phyloP scores from a whole-genome alignment of 2,329 filamentous ascomycete species.

The Pyrenochaeta sp. region DNA sequence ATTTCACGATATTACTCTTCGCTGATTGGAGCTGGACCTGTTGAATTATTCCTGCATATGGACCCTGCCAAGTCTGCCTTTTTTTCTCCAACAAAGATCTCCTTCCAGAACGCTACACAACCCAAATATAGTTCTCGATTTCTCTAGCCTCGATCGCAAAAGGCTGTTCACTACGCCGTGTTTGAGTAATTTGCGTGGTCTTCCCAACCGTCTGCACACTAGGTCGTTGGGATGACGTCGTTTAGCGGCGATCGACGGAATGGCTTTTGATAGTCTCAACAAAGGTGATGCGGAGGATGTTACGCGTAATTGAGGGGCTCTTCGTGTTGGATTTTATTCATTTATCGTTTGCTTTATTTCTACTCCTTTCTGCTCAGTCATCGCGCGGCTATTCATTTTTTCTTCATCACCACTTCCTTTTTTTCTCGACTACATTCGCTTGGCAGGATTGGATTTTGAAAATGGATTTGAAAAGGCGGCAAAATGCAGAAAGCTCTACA shows the following conservation, averaged over 20 bases:
- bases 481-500: slow-evolving; percentile 24
- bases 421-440: slow-evolving; percentile 3
- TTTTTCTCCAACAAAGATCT: background rate
- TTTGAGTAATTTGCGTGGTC: background rate
- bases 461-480: slow-evolving; percentile 22
- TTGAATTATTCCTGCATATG: background rate
- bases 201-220: background rate
- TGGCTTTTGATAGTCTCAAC: slow-evolving; percentile 11
- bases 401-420: background rate
- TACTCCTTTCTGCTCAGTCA: background rate
- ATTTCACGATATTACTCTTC: too few relatives aligned
- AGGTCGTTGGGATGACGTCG: slow-evolving; percentile 14
- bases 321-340: background rate
- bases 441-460: background rate
- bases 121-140: background rate
- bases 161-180: background rate
- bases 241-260: slow-evolving; percentile 16
- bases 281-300: slow-evolving; percentile 17
- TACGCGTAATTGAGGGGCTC: slow-evolving; percentile 14
- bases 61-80: background rate
- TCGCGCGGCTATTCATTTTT: background rate
- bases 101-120: background rate
- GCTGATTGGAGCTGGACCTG: too few relatives aligned
- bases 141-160: background rate
- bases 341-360: slow-evolving; percentile 2